Conservation (phyloP, 1,284 basidiomycete genomes). For the Cystobasidiaceae sp. region DNA sequence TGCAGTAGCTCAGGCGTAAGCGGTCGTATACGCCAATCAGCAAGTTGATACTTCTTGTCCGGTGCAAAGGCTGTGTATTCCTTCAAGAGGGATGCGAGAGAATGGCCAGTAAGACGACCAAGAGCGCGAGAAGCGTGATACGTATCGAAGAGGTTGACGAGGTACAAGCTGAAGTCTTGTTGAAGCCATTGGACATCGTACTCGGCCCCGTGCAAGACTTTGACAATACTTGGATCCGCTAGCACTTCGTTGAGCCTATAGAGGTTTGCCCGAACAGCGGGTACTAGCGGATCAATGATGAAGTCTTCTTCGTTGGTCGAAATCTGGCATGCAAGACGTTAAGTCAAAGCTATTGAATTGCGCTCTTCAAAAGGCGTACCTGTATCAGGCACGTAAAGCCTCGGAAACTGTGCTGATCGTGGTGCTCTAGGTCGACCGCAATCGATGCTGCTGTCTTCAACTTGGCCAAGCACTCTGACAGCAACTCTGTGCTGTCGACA, state of each 20-base stretch:
- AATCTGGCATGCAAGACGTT: constrained; percentile 48
- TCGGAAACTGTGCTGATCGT: constrained; percentile 73
- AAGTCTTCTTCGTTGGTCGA: constrained; percentile 80
- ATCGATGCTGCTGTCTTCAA: constrained; percentile 66
- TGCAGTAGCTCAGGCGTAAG: constrained; percentile 80
- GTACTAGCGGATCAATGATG: constrained; percentile 71
- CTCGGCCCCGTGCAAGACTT: constrained; percentile 91
- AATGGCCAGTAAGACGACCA: constrained; percentile 50
- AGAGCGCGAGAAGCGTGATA: constrained; percentile 86
- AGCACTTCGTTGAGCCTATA: constrained; percentile 63
- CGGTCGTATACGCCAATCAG: constrained; percentile 93
- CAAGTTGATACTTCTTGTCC: constrained; percentile 92
- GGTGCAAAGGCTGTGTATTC: constrained; percentile 86
- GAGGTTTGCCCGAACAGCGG: constrained; percentile 64
- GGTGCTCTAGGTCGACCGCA: constrained; percentile 91
- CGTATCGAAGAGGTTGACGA: constrained; percentile 94
- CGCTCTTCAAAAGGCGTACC: constrained; percentile 30
- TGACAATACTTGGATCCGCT: constrained; percentile 75
- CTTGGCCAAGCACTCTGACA: constrained; percentile 62
- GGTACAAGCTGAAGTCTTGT: constrained; percentile 86
- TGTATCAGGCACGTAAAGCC: constrained; percentile 95
- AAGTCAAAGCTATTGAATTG: not conserved
- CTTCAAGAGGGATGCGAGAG: constrained; percentile 76
- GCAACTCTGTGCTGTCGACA: constrained; percentile 58
- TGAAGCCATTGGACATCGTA: constrained; percentile 95